Base-by-base conservation (phyloP, 2,329 filamentous ascomycete species). In the Pestalotiopsis sp. region DNA sequence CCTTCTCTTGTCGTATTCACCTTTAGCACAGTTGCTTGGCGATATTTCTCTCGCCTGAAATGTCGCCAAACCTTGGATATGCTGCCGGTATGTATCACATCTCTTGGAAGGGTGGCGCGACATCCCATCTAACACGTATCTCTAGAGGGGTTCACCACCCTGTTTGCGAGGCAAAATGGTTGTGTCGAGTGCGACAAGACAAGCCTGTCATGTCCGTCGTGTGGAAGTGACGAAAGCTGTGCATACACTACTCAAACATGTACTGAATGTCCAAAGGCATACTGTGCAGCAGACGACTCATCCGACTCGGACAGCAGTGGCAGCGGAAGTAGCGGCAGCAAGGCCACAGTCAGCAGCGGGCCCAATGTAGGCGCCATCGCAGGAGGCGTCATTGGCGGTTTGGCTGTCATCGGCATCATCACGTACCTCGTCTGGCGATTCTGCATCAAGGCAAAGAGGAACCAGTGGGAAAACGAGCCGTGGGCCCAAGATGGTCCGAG, bases 401-500 rank as follows among this genome's bases (percentile, higher is more conserved):
- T 98, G 14, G 86, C 87, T n/a, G 86, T 90, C 60, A 86, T 98
- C 65, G 91, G 87, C n/a, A 81, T 93, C 49, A 78, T 93, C 66
- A 91, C 91, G 2, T 97, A 94, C 74, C 81, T 97, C 55, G 86
- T 98, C 41, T 98, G 93, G 92, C 91, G 91, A 79, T 97, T 93
- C 82, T 93, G 91, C 78, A 91, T 97, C 77, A 95, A 94, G 83
- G 90, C 89, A 71, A 91, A 91, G 83, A 88, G 94, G 76, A 86
- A 89, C 71, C 80, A 84, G 64, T 90, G 89, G 77, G 84, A 88
- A 66, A 84, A 86, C 66, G 87, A 89, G 61, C 82, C 86, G 58
- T 90, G 88, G 84, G 81, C 85, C 65, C 81, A 86, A 57, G 81
- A 81, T 13, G 75, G 73, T 55, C 87, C 92, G 73, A 88, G 90